Conservation (phyloP, 495 filamentous ascomycete species). For the Eremomyces bilateralis region DNA sequence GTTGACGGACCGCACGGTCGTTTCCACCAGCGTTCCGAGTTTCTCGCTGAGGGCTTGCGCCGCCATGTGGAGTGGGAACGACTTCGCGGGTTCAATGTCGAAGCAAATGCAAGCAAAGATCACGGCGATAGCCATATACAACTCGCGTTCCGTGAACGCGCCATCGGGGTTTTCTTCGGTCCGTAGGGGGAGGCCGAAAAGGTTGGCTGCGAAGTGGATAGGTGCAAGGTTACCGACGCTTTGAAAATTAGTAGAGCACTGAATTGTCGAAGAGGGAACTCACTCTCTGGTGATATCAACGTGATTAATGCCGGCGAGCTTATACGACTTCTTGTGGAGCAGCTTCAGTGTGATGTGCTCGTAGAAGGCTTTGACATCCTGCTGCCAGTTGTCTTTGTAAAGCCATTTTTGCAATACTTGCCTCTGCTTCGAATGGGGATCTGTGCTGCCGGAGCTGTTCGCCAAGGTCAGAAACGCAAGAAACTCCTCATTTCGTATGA, state of each 20-base stretch:
- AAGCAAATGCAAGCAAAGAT: conserved; percentile 38
- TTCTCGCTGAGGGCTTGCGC: conserved; percentile 38
- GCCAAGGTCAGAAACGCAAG: background rate
- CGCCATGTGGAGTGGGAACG: conserved; percentile 35
- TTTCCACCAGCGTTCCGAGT: conserved; percentile 36
- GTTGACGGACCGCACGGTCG: conserved; percentile 42
- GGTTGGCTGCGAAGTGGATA: conserved; percentile 45
- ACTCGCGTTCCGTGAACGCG: conserved; percentile 56
- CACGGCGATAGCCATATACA: conserved; percentile 52
- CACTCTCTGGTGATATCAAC: conserved; percentile 58
- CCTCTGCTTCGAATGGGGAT: conserved; percentile 21
- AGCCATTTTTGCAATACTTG: conserved; percentile 24
- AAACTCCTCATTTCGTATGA: background rate
- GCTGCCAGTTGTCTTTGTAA: conserved; percentile 26
- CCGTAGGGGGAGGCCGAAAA: conserved; percentile 58
- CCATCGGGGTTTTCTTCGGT: conserved; percentile 43
- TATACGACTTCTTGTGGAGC: conserved; percentile 40
- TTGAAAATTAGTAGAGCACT: background rate
- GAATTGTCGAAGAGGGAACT: conserved; percentile 7
- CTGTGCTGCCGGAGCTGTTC: conserved; percentile 24
- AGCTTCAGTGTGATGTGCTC: conserved; percentile 40
- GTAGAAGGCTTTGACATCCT: conserved; percentile 32
- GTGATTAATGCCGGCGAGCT: conserved; percentile 33
- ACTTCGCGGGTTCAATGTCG: conserved; percentile 30
- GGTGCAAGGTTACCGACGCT: conserved; percentile 50